Evolutionary conservation across 2,329 filamentous ascomycete genomes (phyloP).

Genomic region (Fusarium verticillioides): DNA sequence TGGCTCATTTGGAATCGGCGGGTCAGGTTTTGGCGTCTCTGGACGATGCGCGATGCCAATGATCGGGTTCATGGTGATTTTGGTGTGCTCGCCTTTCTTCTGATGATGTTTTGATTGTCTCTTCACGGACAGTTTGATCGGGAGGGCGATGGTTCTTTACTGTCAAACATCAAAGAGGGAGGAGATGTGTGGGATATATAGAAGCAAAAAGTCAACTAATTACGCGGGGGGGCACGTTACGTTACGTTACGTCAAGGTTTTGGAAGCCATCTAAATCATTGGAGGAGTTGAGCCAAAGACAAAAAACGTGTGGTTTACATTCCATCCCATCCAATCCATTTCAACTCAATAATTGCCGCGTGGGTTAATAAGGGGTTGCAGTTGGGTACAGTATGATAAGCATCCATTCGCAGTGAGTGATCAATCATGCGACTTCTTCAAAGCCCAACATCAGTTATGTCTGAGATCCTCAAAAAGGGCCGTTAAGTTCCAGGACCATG

Average conservation of each 20-base stretch:
- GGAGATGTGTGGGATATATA: constrained; percentile 20
- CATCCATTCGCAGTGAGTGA: constrained; percentile 7
- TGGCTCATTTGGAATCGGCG: constrained; percentile 47
- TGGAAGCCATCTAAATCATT: constrained; percentile 19
- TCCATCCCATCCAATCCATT: constrained; percentile 14
- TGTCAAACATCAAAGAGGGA: background rate
- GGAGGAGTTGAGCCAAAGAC: constrained; percentile 14
- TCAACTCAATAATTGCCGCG: background rate
- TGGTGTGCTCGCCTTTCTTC: background rate
- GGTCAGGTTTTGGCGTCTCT: constrained; percentile 48
- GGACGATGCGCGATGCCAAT: constrained; percentile 40
- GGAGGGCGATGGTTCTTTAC: background rate
- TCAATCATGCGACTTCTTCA: constrained; percentile 40
- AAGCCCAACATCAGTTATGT: background rate
- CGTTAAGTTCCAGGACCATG: constrained; percentile 9
- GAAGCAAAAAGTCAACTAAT: constrained; percentile 19
- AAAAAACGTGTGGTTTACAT: constrained; percentile 23
- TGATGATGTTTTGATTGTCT: background rate
- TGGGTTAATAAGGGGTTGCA: constrained; percentile 7
- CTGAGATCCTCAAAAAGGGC: constrained; percentile 7
- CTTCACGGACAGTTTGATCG: background rate
- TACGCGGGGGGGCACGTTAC: constrained; percentile 25
- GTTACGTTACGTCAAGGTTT: constrained; percentile 38
- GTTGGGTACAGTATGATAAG: constrained; percentile 3
- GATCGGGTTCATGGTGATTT: constrained; percentile 17